Base-by-base conservation (phyloP, 2,329 filamentous ascomycete species). In the Dactylella cylindrospora region DNA sequence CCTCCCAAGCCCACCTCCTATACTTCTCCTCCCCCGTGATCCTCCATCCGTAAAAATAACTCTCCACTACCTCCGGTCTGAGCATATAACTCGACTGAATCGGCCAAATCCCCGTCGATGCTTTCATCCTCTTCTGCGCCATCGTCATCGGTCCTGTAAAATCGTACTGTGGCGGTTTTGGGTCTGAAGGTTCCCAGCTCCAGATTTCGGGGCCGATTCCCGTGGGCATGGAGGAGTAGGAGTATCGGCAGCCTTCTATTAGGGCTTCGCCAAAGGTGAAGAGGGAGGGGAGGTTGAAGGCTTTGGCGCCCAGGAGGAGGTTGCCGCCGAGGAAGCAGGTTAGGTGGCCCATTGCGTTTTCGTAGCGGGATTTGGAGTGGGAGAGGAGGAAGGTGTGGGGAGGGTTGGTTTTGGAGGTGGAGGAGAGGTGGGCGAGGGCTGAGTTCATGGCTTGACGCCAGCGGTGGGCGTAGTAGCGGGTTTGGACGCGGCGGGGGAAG, bases 241-340 rank as follows among this genome's bases (percentile, higher is more conserved):
- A 90, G 25, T 81, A 81, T 71, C 83, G 84, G 74, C 89, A 95
- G 1, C 81, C 83, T 12, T 84, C 77, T 3, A 88, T 82, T 19
- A 95, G 80, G 5, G 78, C 72, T 9, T 94, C 77, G 9, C 89
- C 90, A 66, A 88, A 89, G 40, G 88, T 75, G 46, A 86, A 77
- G 72, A 91, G 70, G 38, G 71, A 67, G 1, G 69, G 65, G 50
- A 51, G 57, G 23, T 71, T 73, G 29, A 95, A 80, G 0, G 84
- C 81, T 19, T 86, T 78, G 3, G 88, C 89, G 17, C 85, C 89
- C 13, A 95, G 80, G 67, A 95, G 84, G 74, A 94, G 89, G 72
- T 85, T 94, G 12, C 90, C 90, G 26, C 87, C 89, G 53, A 86
- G 81, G 70, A 95, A 95, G 72, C 88, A 93, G 28, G 86, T 85